A percentile compares a stretch with the other conserved stretches of the same genome.
Conservation (phyloP, 2,329 filamentous ascomycete genomes). For the Hymenoscyphus scutula region DNA sequence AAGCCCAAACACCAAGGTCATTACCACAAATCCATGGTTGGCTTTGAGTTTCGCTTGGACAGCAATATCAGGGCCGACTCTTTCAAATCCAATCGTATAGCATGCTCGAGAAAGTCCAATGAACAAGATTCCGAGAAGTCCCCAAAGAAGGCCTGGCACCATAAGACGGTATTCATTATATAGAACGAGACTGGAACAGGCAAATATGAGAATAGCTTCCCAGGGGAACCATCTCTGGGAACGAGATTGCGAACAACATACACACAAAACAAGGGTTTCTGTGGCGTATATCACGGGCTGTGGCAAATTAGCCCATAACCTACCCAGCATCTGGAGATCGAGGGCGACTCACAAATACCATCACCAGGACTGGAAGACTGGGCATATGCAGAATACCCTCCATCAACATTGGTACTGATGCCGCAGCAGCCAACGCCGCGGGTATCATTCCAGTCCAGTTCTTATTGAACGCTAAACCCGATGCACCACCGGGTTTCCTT, state of each 20-base stretch:
- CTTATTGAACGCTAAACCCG: conserved; percentile 11
- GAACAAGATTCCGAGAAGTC: conserved; percentile 21
- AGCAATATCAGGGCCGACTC: conserved; percentile 14
- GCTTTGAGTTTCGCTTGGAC: conserved; percentile 18
- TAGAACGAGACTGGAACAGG: conserved; percentile 20
- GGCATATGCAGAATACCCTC: conserved; percentile 31
- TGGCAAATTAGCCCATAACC: conserved; percentile 6
- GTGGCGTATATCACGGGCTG: conserved; percentile 28
- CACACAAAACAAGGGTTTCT: conserved; percentile 26
- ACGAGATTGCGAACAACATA: conserved; percentile 19
- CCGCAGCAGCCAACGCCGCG: conserved; percentile 24
- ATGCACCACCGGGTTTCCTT: conserved; percentile 13
- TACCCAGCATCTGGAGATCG: neutral
- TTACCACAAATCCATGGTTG: conserved; percentile 25
- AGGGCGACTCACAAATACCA: conserved; percentile 30
- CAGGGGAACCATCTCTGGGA: conserved; percentile 19
- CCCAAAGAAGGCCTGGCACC: conserved; percentile 28
- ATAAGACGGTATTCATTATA: conserved; percentile 33
- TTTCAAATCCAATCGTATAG: conserved; percentile 24
- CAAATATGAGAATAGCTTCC: conserved; percentile 19
- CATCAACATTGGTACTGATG: conserved; percentile 28
- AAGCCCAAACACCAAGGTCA: conserved; percentile 27
- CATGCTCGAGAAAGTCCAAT: conserved; percentile 26
- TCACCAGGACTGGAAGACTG: conserved; percentile 29
- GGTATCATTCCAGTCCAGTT: conserved; percentile 24